phyloP scores from a whole-genome alignment of 768 basidiomycete species.

The Cystofilobasidium bisporidii region DNA sequence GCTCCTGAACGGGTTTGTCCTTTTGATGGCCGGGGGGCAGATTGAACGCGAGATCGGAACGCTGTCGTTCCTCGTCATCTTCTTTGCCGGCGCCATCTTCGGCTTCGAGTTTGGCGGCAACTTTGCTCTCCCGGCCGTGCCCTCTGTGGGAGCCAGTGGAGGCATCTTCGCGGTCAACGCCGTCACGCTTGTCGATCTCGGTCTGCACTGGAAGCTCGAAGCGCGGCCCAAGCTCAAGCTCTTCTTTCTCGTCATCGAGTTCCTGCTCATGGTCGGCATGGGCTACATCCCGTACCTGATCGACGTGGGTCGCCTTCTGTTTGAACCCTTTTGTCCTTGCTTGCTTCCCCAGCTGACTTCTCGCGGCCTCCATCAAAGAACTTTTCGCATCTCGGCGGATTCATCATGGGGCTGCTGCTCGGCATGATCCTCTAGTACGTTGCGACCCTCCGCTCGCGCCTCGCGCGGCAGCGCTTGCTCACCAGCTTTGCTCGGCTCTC shows the following conservation, averaged over 20 bases:
- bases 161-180: conserved; percentile 59
- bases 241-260: conserved; percentile 71
- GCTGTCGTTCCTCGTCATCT: conserved; percentile 69
- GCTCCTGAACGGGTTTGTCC: conserved; percentile 79
- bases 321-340: neutral
- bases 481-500: too few relatives aligned
- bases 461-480: too few relatives aligned
- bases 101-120: conserved; percentile 80
- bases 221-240: conserved; percentile 74
- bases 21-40: conserved; percentile 53
- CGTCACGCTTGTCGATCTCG: conserved; percentile 60
- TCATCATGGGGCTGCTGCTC: conserved; percentile 51
- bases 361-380: conserved; percentile 42
- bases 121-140: conserved; percentile 77
- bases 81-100: conserved; percentile 84
- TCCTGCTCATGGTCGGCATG: conserved; percentile 50
- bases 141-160: conserved; percentile 84
- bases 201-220: conserved; percentile 85
- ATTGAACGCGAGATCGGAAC: conserved; percentile 42
- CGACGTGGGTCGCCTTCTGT: conserved; percentile 42
- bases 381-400: conserved; percentile 74
- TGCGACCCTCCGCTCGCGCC: neutral
- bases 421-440: conserved; percentile 64
- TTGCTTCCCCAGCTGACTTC: too few relatives aligned
- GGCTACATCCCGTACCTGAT: conserved; percentile 48